These are phyloP conservation scores for Bruguiera parviflora DNA, from an alignment of 345 rosid genomes.

Conservation along the genomic window DNA sequence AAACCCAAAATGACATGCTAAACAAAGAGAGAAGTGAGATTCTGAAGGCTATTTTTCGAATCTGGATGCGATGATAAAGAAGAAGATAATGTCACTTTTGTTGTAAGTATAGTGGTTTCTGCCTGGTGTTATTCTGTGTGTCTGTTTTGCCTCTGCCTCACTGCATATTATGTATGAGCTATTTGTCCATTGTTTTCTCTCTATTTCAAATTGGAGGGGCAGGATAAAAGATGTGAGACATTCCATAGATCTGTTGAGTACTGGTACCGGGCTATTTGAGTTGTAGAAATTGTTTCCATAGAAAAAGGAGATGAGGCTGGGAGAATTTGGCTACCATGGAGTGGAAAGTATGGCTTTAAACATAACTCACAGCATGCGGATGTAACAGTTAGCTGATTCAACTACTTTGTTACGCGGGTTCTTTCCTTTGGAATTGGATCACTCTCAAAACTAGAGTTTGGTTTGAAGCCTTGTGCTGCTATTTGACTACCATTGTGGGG, in stretches of 20 bases:
- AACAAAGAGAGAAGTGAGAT: slow-evolving; percentile 32
- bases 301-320: not conserved
- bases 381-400: not conserved
- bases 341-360: not conserved
- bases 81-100: slow-evolving; percentile 57
- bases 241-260: not conserved
- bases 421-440: not conserved
- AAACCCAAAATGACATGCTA: slow-evolving; percentile 31
- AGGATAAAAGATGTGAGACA: not conserved
- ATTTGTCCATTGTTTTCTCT: not conserved
- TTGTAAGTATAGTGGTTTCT: slow-evolving; percentile 52
- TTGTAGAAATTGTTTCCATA: not conserved
- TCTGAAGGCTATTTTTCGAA: slow-evolving; percentile 47
- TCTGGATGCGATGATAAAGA: slow-evolving; percentile 66
- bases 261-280: not conserved
- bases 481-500: too few relatives aligned
- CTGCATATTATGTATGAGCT: not conserved
- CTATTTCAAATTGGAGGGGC: not conserved
- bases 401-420: not conserved
- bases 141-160: not conserved
- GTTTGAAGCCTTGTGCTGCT: not conserved
- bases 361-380: not conserved
- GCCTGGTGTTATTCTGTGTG: not conserved
- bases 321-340: not conserved
- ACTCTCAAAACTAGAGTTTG: not conserved